A percentile compares a stretch with the other conserved stretches of the same genome.
Evolutionary conservation across 768 basidiomycete genomes (phyloP).

Genomic region (Chlorophyllum brunneum): DNA sequence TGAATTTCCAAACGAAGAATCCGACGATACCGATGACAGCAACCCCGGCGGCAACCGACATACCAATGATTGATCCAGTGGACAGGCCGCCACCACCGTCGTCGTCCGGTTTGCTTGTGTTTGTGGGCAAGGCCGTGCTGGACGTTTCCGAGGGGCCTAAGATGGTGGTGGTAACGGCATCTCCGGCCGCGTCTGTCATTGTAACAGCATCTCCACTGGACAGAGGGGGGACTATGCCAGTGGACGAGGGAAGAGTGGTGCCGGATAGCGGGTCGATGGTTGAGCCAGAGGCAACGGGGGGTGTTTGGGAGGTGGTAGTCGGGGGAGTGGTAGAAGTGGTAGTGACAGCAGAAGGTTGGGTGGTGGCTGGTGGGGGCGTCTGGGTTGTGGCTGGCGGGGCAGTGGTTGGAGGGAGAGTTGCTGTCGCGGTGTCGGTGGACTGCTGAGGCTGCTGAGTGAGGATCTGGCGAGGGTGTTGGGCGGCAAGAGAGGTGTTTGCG

Average conservation of each 20-base stretch:
- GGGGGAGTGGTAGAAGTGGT: constrained; percentile 9
- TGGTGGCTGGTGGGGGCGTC: constrained; percentile 16
- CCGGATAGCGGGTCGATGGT: no score
- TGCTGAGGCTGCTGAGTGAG: no score
- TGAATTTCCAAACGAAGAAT: constrained; percentile 86
- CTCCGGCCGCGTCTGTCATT: no score
- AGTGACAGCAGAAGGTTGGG: constrained; percentile 12
- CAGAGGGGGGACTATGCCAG: no score
- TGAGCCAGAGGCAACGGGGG: not conserved
- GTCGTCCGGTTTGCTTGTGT: constrained; percentile 15
- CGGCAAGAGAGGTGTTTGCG: constrained; percentile 17
- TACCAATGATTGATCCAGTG: constrained; percentile 72
- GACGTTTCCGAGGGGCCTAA: constrained; percentile 15
- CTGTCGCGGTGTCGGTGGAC: no score
- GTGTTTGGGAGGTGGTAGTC: constrained; percentile 9
- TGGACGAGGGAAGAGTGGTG: no score
- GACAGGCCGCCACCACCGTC: constrained; percentile 39
- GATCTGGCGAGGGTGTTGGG: constrained; percentile 13
- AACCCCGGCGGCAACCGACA: constrained; percentile 79
- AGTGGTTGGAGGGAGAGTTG: not conserved
- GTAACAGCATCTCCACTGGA: no score
- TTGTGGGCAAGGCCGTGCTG: constrained; percentile 19
- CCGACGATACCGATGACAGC: constrained; percentile 65
- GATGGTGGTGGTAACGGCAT: constrained; percentile 22
- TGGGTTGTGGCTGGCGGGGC: constrained; percentile 8